Conservation (phyloP, 306 rosid species). For the Senna siamea region DNA sequence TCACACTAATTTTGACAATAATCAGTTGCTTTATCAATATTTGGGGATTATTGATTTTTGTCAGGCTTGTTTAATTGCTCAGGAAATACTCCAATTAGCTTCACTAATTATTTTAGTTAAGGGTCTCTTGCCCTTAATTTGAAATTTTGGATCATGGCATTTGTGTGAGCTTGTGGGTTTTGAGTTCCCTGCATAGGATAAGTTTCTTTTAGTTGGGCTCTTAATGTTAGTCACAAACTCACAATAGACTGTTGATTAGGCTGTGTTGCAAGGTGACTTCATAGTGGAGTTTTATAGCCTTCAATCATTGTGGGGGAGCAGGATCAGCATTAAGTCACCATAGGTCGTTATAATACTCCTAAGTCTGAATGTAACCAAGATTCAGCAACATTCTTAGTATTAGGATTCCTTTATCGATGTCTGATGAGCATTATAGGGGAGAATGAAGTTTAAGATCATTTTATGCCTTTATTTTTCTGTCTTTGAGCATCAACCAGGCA, state of each 20-base stretch:
- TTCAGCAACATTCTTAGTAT: background rate
- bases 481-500: conserved; percentile 24
- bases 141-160: background rate
- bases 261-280: background rate
- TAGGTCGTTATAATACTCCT: background rate
- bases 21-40: background rate
- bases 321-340: conserved; percentile 5
- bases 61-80: conserved; percentile 11
- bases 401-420: conserved; percentile 12
- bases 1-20: background rate
- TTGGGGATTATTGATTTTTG: background rate
- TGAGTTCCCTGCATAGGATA: conserved; percentile 27
- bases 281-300: background rate
- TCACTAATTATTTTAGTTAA: conserved; percentile 21
- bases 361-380: background rate
- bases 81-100: conserved; percentile 11
- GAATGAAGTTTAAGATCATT: conserved; percentile 15
- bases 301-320: background rate
- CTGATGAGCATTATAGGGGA: background rate
- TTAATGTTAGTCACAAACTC: conserved; percentile 20
- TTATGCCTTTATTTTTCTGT: conserved; percentile 8
- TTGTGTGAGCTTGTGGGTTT: conserved; percentile 31
- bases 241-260: background rate
- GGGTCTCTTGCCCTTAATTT: background rate
- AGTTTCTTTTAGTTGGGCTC: conserved; percentile 6